Conservation (phyloP, 164 flowering plant species). For the Vitis cinerea region DNA sequence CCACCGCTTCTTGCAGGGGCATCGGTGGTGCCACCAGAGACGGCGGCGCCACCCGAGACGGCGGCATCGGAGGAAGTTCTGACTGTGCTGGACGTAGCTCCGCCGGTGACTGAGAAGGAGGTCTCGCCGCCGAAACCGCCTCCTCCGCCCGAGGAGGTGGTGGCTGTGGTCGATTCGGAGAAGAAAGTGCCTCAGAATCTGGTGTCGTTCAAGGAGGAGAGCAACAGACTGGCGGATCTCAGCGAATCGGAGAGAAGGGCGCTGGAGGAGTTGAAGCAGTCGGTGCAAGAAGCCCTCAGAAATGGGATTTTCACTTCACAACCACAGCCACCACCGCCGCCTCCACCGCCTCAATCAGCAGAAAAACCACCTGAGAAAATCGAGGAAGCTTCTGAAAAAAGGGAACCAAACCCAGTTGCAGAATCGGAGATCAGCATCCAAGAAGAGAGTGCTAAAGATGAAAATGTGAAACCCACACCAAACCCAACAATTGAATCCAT, state of each 20-base stretch:
- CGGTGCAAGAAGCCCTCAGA: conserved; percentile 37
- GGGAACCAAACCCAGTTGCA: not conserved
- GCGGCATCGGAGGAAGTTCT: no score
- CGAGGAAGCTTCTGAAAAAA: not conserved
- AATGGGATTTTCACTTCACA: conserved; percentile 12
- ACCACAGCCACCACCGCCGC: conserved; percentile 9
- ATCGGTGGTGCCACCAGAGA: no score
- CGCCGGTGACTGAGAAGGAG: not conserved
- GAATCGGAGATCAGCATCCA: conserved; percentile 2
- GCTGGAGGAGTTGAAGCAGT: conserved; percentile 39
- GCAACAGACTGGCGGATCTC: conserved; percentile 48
- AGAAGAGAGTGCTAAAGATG: no score
- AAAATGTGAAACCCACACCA: conserved; percentile 2
- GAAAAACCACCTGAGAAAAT: not conserved
- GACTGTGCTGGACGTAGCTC: not conserved
- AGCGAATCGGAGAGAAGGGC: conserved; percentile 42
- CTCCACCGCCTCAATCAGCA: not conserved
- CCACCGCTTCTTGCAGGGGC: no score
- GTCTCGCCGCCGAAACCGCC: not conserved
- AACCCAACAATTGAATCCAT: conserved; percentile 1
- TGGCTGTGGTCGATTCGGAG: conserved; percentile 4
- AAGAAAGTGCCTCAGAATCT: conserved; percentile 28
- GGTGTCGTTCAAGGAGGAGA: conserved; percentile 58
- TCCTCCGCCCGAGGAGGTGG: not conserved
- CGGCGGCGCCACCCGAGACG: no score